Evolutionary conservation across 164 flowering plant species (phyloP).

Genomic region (Vitis vinifera): ASM3070453v1 NC_081814.1:22585001-22585500

Average conservation of each 20-base stretch:
- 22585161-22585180: background rate
- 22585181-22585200: conserved; percentile 6
- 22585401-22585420: background rate
- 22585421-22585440: background rate
- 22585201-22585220: background rate
- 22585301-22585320: background rate
- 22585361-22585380: too few species aligned
- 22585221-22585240: background rate
- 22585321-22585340: background rate
- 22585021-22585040: too few species aligned
- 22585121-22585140: background rate
- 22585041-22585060: too few species aligned
- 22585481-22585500: background rate
- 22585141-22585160: conserved; percentile 5
- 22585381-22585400: too few species aligned
- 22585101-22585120: background rate
- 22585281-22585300: background rate
- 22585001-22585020: too few species aligned
- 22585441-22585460: background rate
- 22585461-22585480: background rate
- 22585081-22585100: conserved; percentile 1
- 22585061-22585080: background rate
- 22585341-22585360: too few species aligned
- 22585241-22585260: background rate
- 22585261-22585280: conserved; percentile 1